Base-by-base conservation (phyloP, 1,139 yeast genomes). In the Saccharomyces uvarum region DNA sequence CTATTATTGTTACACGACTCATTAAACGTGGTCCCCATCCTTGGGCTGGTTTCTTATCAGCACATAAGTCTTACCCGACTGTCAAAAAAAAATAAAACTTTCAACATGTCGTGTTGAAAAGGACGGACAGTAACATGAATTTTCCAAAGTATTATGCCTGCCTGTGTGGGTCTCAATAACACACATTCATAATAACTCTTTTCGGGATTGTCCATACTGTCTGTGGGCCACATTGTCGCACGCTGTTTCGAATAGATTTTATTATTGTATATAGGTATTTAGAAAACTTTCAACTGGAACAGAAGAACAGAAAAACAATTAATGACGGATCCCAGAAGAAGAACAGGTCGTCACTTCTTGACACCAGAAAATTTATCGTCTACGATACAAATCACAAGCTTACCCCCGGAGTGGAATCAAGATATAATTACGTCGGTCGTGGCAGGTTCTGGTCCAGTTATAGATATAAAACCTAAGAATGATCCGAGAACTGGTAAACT, bases 381-480 rank as follows among this genome's bases (percentile, higher is more conserved):
- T 8, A 57, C 69, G 2, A 61, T 68, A 26, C 66, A 62, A 44
- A 53, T 68, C 24, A 63, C 66, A 3, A 60, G 62, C 50, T 47
- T 68, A 32, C 71, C 70, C 2, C 51, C 56, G 6, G 62, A 61
- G 26, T 68, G 71, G 71, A 63, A 59, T 9, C 61, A 61, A 53
- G 68, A 62, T 41, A 64, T 63, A 1, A 56, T 66, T 2, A 58
- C 68, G 1, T 66, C 70, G n/a, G 63, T 67, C 4, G 53, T 67
- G 29, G 70, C 70, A 4, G 71, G 71, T n/a, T 67, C 70, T 4
- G 71, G 71, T 14, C 65, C 65, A 2, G 62, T 68, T 19, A 55
- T 65, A 1, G 59, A 59, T 33, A 59, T 67, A 8, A 53, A 56
- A 2, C 55, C 60, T 2, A 65, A 63, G 55, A 59, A 56, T 19